Base-by-base conservation (phyloP, 495 filamentous ascomycete genomes). In the Neurospora tetraspora region DNA sequence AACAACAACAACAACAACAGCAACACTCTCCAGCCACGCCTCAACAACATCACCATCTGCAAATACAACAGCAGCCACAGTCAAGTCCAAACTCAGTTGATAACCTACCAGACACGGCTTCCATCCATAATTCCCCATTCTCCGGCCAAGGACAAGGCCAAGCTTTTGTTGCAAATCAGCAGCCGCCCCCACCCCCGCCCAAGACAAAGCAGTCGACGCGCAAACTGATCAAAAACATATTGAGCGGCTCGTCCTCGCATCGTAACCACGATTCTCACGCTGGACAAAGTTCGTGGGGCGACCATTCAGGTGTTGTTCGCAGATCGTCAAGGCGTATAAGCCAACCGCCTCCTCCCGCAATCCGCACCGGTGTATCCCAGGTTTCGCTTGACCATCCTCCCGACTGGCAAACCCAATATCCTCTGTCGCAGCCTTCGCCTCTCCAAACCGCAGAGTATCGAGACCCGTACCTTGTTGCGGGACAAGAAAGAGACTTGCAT, bases 321-420 rank as follows among this genome's bases (percentile, higher is more conserved):
- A 79, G 84, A 72, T 82, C 83, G 16, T 88, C 86, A 16, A 86
- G 85, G 76, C 79, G 85, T 69, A 77, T 83, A 69, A 85, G 85
- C 76, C 80, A 81, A 53, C 77, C 79, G 68, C 79, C 78, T 53
- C 80, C 79, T 77, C 80, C 75, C 78, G 79, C 74, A 76, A 82
- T 80, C 77, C 83, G 78, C 74, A 83, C 77, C 75, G 83, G 82
- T 71, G 74, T 80, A 68, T 81, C 84, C 36, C 83, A 82, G 73
- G 75, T 80, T 65, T 81, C 80, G 27, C 78, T 80, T 42, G 81
- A 79, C 23, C 76, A 78, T 31, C 74, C 71, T 71, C 76, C 75
- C 72, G 80, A 83, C 59, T 82, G 79, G 79, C 81, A 79, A 72
- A 73, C 77, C 36, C 81, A 82, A 61, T 47, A 72, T 18, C 74